Evolutionary conservation across 2,329 filamentous ascomycete genomes (phyloP).

Genomic region (Trichoderma oligosporum): DNA sequence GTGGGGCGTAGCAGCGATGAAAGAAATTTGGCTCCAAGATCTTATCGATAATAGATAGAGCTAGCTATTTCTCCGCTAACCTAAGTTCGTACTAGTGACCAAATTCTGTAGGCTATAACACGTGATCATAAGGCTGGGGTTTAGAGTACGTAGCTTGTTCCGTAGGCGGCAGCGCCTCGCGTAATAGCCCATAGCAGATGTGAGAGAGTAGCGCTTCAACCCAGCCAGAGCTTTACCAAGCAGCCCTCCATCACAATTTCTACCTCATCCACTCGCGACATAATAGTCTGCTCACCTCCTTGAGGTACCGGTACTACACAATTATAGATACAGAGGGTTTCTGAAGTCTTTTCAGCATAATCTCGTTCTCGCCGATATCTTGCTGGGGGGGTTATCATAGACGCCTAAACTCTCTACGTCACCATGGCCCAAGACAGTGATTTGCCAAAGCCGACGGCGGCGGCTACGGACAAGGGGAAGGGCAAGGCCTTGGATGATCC

Average conservation of each 20-base stretch:
- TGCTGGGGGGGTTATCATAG: constrained; percentile 26
- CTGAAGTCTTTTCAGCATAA: neutral
- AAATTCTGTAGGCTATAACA: constrained; percentile 17
- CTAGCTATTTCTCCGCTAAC: neutral
- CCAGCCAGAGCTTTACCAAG: constrained; percentile 36
- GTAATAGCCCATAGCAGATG: constrained; percentile 40
- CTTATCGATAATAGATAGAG: constrained; percentile 30
- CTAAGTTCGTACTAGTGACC: neutral
- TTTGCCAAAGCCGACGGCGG: constrained; percentile 68
- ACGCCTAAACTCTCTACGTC: constrained; percentile 35
- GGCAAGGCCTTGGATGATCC: constrained; percentile 76
- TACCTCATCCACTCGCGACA: constrained; percentile 33
- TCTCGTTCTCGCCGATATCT: constrained; percentile 14
- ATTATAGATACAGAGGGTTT: neutral
- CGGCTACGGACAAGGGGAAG: constrained; percentile 77
- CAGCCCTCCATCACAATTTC: constrained; percentile 34
- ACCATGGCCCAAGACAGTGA: constrained; percentile 94
- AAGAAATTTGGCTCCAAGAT: constrained; percentile 31
- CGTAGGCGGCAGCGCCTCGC: constrained; percentile 45
- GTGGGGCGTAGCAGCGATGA: constrained; percentile 25
- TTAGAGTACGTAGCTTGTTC: constrained; percentile 24
- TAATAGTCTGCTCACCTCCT: constrained; percentile 26
- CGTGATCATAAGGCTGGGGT: constrained; percentile 33
- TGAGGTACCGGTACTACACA: constrained; percentile 21
- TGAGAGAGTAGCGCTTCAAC: constrained; percentile 17